Evolutionary conservation across 2,329 filamentous ascomycete species (phyloP), one percentile per base, ranked within the genome.

Genomic region (Nothophaeocryptopus gaeumannii): DNA sequence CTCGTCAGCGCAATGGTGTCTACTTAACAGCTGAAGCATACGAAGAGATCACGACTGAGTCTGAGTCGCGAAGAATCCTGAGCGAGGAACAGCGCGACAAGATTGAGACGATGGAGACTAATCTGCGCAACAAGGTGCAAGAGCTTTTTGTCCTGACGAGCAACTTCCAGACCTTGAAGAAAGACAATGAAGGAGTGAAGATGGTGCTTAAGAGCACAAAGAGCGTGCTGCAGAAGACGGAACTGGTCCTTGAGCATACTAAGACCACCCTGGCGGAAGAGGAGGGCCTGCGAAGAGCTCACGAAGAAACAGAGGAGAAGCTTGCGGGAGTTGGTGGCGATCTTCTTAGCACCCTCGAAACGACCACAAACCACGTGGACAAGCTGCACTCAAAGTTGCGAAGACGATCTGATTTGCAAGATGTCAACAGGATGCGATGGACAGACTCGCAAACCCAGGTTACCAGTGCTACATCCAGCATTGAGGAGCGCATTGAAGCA

Each of bases 41-140:
- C 64, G 92, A 97, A 66, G 88, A 95, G 61, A 86, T 99, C 72
- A 92, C 85, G 0, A 87, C 88, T 5, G 85, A 96, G 67, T 96
- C 88, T 70, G 93, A 99, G 70, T 96, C 92, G 2, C 81, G 91
- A 45, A 80, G 89, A 10, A 96, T 97, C 55, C 79, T 97, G 34
- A 87, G 86, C 59, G 92, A 97, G 62, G 93, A 99, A 67, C 92
- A 97, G 64, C 81, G 84, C 7, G 90, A 92, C 59, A 92, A 89
- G 68, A 90, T 99, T 39, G 89, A 95, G 65, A 91, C 89, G 0
- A 85, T 97, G 73, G 93, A 99, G 68, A 81, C 81, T 33, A 96
- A 93, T 63, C 76, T 99, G 47, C 84, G 89, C 15, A 93, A 95
- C 73, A 97, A 96, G 68, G 85, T 95, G 2, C 90, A 97, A 63